Conservation (phyloP, 306 rosid species). For the Begonia loranthoides region DNA sequence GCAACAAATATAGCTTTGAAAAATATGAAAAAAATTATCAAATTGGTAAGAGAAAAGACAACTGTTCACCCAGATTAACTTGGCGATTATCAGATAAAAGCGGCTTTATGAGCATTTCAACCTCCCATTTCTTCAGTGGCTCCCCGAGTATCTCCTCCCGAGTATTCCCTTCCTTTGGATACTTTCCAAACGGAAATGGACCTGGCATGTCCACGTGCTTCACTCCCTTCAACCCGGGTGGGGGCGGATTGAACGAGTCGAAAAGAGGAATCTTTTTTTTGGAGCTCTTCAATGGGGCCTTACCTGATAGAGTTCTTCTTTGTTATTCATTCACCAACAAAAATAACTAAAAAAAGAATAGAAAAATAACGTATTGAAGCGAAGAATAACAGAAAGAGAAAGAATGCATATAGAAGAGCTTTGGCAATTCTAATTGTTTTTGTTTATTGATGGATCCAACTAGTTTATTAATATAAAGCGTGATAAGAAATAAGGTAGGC, state of each 20-base stretch:
- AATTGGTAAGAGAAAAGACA: too few relatives aligned
- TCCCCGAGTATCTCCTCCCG: slow-evolving; percentile 83
- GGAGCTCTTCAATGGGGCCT: slow-evolving; percentile 83
- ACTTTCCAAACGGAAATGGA: slow-evolving; percentile 42
- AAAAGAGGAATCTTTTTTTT: slow-evolving; percentile 59
- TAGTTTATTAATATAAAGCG: too few relatives aligned
- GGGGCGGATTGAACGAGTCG: slow-evolving; percentile 54
- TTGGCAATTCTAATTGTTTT: too few relatives aligned
- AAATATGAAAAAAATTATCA: too few relatives aligned
- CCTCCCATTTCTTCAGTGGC: slow-evolving; percentile 72
- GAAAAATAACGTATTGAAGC: too few relatives aligned
- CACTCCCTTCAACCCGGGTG: slow-evolving; percentile 32
- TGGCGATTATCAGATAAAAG: slow-evolving; percentile 57
- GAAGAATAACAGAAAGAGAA: too few relatives aligned
- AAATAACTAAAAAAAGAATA: too few relatives aligned
- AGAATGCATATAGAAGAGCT: too few relatives aligned
- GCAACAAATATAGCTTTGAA: too few relatives aligned
- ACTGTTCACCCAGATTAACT: slow-evolving; percentile 73
- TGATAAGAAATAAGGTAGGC: too few relatives aligned
- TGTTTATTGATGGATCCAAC: too few relatives aligned
- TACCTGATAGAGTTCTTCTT: slow-evolving; percentile 19
- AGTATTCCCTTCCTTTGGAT: slow-evolving; percentile 31
- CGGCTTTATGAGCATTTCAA: slow-evolving; percentile 51
- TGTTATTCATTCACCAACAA: too few relatives aligned
- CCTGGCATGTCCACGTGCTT: slow-evolving; percentile 60